Conservation (phyloP, 805 yeast genomes). For the Starmerella potacharoeniae region DNA sequence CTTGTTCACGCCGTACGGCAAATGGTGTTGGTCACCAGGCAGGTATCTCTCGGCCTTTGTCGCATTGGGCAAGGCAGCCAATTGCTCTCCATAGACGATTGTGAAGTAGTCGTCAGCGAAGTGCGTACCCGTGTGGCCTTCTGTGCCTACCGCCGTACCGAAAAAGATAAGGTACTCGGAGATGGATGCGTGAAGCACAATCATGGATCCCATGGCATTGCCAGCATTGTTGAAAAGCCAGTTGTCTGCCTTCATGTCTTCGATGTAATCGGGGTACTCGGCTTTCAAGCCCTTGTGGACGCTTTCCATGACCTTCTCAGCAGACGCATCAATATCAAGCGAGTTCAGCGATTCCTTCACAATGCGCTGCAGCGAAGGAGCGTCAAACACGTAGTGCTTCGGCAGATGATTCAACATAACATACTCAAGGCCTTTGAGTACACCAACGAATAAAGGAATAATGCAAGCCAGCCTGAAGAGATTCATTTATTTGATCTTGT, state of each 20-base stretch:
- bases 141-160: slow-evolving; percentile 89
- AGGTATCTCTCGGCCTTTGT: slow-evolving; percentile 55
- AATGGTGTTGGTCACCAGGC: slow-evolving; percentile 82
- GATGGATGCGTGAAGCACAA: slow-evolving; percentile 86
- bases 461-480: slow-evolving; percentile 9
- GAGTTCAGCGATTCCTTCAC: slow-evolving; percentile 45
- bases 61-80: slow-evolving; percentile 57
- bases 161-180: slow-evolving; percentile 87
- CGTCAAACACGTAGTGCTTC: slow-evolving; percentile 57
- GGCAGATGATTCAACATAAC: slow-evolving; percentile 41
- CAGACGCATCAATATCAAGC: slow-evolving; percentile 36
- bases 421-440: slow-evolving; percentile 20
- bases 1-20: slow-evolving; percentile 59
- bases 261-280: slow-evolving; percentile 64
- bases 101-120: slow-evolving; percentile 97
- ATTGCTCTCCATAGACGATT: slow-evolving; percentile 68
- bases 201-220: slow-evolving; percentile 93
- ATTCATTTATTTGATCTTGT: slow-evolving; percentile 2
- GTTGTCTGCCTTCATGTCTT: slow-evolving; percentile 60
- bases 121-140: slow-evolving; percentile 92
- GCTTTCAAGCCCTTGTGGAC: slow-evolving; percentile 42
- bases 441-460: slow-evolving; percentile 17
- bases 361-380: slow-evolving; percentile 44
- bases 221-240: slow-evolving; percentile 98
- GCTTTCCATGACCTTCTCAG: slow-evolving; percentile 19